Evolutionary conservation across 2,329 filamentous ascomycete species (phyloP).

Genomic region (Ceratocystis ficicola): DNA sequence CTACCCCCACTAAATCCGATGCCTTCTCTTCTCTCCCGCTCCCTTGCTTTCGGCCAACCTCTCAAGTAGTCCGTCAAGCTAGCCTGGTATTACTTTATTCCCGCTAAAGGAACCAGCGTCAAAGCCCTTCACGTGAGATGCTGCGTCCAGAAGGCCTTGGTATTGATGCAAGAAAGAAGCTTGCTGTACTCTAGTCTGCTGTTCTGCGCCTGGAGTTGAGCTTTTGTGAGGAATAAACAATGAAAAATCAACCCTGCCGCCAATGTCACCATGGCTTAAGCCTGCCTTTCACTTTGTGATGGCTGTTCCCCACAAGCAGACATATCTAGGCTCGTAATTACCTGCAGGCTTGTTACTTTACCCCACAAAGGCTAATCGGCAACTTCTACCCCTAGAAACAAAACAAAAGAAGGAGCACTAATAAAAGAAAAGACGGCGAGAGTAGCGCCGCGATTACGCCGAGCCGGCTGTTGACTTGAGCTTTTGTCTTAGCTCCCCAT

Average conservation of each 20-base stretch:
- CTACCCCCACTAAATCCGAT: neutral
- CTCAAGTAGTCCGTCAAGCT: neutral
- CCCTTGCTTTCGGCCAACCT: slow-evolving; percentile 2
- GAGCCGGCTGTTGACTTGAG: neutral
- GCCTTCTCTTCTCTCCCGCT: neutral
- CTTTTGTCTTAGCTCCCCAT: neutral
- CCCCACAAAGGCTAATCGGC: neutral
- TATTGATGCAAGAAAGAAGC: neutral
- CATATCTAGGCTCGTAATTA: neutral
- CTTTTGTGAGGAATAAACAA: too few species aligned
- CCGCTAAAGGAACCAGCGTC: neutral
- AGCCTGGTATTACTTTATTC: neutral
- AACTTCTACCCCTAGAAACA: neutral
- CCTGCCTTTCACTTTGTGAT: neutral
- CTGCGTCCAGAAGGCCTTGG: neutral
- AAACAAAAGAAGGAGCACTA: neutral
- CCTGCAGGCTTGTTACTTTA: neutral
- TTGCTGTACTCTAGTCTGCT: too few species aligned
- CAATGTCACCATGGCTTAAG: neutral
- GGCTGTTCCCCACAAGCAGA: neutral
- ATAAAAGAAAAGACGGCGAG: neutral
- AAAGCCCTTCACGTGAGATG: neutral
- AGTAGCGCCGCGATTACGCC: slow-evolving; percentile 4
- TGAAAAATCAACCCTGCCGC: neutral
- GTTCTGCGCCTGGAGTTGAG: too few species aligned